Conservation (phyloP, 2,329 filamentous ascomycete genomes). For the Aspergillus jensenii region DNA sequence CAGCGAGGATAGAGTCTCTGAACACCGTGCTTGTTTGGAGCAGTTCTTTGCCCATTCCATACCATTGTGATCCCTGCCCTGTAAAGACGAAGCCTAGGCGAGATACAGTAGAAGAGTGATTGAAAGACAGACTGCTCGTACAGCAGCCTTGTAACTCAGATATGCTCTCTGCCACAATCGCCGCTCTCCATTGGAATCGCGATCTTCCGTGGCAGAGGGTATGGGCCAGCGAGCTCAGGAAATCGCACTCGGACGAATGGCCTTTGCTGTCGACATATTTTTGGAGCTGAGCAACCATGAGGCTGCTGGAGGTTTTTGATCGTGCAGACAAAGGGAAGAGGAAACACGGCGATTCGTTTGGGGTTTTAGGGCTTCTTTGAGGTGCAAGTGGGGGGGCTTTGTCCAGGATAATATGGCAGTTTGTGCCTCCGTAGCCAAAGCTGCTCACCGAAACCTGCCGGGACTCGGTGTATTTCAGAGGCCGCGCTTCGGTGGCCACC, state of each 20-base stretch:
- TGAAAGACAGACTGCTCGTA: too few species aligned
- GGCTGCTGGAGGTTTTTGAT: neutral
- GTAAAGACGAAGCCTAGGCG: neutral
- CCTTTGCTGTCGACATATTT: too few species aligned
- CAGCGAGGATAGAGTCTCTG: neutral
- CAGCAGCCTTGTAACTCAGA: neutral
- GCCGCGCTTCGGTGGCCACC: neutral
- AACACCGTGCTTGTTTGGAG: neutral
- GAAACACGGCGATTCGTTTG: too few species aligned
- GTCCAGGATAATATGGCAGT: slow-evolving; percentile 14
- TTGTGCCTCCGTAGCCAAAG: slow-evolving; percentile 21
- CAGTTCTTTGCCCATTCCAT: neutral
- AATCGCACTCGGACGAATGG: too few species aligned
- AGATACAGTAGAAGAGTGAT: too few species aligned
- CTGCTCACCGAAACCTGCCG: slow-evolving; percentile 18
- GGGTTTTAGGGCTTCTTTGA: too few species aligned
- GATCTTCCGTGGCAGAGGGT: too few species aligned
- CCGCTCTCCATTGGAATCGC: too few species aligned
- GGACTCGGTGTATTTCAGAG: neutral
- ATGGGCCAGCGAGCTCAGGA: too few species aligned
- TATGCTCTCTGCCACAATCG: neutral
- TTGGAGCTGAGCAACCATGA: neutral
- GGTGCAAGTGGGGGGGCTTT: neutral
- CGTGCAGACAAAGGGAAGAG: neutral
- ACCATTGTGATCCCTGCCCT: neutral